Conservation (phyloP, 495 filamentous ascomycete genomes). For the Thermothielavioides terrestris region DNA sequence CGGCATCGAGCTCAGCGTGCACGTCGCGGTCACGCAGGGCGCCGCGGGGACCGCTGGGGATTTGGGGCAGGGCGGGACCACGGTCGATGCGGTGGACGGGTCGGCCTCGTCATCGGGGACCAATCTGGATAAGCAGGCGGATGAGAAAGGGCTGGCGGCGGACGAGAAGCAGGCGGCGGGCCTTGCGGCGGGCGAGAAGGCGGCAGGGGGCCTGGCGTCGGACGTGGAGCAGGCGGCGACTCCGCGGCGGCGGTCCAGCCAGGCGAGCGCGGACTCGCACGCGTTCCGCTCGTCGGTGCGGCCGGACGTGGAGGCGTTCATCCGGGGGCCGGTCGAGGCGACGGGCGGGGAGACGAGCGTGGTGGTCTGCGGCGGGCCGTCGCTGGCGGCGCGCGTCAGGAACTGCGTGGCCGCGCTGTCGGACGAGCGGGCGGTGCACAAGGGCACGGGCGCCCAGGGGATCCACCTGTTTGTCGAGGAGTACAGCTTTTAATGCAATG, state of each 20-base stretch:
- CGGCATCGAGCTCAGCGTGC: slow-evolving; percentile 39
- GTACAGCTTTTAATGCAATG: slow-evolving; percentile 31
- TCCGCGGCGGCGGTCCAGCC: slow-evolving; percentile 24
- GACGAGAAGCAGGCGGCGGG: slow-evolving; percentile 19
- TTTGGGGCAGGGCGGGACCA: neutral
- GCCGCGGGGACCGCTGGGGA: slow-evolving; percentile 6
- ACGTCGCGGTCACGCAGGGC: slow-evolving; percentile 49
- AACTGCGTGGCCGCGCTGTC: slow-evolving; percentile 60
- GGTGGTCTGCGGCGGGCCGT: slow-evolving; percentile 68
- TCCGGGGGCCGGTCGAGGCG: slow-evolving; percentile 51
- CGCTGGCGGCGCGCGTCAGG: slow-evolving; percentile 56
- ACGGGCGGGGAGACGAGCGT: slow-evolving; percentile 77
- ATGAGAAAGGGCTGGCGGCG: too few species aligned
- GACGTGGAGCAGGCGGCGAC: slow-evolving; percentile 23
- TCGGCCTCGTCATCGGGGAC: slow-evolving; percentile 15
- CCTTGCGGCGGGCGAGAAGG: slow-evolving; percentile 18
- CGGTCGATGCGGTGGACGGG: neutral
- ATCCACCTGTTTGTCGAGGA: slow-evolving; percentile 46
- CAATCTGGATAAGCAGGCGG: slow-evolving; percentile 7
- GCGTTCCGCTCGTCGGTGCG: slow-evolving; percentile 31
- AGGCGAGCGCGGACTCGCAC: slow-evolving; percentile 30
- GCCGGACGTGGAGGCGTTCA: slow-evolving; percentile 38
- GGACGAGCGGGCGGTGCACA: slow-evolving; percentile 83
- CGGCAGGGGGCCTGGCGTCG: neutral
- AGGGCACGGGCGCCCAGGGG: slow-evolving; percentile 82